Conservation (phyloP, 2,329 filamentous ascomycete genomes). For the Ascocoryne sarcoides region DNA sequence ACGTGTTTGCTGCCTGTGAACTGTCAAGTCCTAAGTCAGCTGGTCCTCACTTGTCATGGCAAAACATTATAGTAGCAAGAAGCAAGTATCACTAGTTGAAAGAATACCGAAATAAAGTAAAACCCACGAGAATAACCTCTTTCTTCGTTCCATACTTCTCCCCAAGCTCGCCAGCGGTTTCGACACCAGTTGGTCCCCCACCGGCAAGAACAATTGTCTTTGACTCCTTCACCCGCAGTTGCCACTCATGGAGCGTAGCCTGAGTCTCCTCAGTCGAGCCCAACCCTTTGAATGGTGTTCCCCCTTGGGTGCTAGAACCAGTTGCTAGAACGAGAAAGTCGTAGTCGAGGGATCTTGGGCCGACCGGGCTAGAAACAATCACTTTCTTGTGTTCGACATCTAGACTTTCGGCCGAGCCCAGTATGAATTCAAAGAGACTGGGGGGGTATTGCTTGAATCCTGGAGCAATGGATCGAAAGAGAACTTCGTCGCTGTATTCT, state of each 20-base stretch:
- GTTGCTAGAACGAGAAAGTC: slow-evolving; percentile 48
- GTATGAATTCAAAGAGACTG: slow-evolving; percentile 42
- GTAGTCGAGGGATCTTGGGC: slow-evolving; percentile 34
- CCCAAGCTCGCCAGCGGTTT: slow-evolving; percentile 23
- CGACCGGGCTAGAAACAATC: slow-evolving; percentile 30
- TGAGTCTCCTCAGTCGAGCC: slow-evolving; percentile 31
- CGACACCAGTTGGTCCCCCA: slow-evolving; percentile 29
- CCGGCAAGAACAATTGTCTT: slow-evolving; percentile 28
- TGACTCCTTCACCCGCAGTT: slow-evolving; percentile 18
- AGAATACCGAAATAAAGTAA: slow-evolving; percentile 13
- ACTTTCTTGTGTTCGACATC: slow-evolving; percentile 36
- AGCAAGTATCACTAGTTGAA: slow-evolving; percentile 13
- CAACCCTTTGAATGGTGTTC: slow-evolving; percentile 42
- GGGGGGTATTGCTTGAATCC: slow-evolving; percentile 40
- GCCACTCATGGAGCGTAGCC: slow-evolving; percentile 16
- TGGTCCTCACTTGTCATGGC: background rate
- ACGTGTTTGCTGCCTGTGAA: slow-evolving; percentile 27
- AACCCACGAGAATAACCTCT: slow-evolving; percentile 14
- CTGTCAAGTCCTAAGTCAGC: slow-evolving; percentile 8
- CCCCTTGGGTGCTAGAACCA: slow-evolving; percentile 36
- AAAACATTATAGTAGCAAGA: background rate
- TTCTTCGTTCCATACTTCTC: slow-evolving; percentile 22
- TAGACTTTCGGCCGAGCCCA: slow-evolving; percentile 38
- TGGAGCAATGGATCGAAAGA: slow-evolving; percentile 33
- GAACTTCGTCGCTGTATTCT: slow-evolving; percentile 35